A percentile compares a stretch with the other conserved stretches of the same genome.
These are phyloP conservation scores for Gloeostereum incarnatum DNA, from an alignment of 768 basidiomycete genomes.

Conservation along the genomic window DNA sequence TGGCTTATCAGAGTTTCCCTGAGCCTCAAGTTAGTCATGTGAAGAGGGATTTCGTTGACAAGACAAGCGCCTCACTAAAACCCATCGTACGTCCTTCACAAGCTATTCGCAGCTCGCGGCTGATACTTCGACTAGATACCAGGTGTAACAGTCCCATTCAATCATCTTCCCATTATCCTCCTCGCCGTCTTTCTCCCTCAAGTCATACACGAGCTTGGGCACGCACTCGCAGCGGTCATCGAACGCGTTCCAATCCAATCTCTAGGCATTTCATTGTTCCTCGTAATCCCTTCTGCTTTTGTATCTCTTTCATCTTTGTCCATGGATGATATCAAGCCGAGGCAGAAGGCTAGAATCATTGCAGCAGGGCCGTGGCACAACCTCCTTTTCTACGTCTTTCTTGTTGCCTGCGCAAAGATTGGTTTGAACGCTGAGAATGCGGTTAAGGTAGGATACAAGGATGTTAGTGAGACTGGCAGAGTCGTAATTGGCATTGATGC, in stretches of 20 bases:
- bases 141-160: conserved; percentile 71
- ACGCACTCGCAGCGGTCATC: conserved; percentile 72
- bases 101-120: neutral
- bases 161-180: conserved; percentile 59
- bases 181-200: conserved; percentile 54
- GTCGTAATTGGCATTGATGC: conserved; percentile 44
- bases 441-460: conserved; percentile 38
- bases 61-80: no score
- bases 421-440: conserved; percentile 6
- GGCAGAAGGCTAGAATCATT: conserved; percentile 48
- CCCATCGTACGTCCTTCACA: no score
- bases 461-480: conserved; percentile 41
- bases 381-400: conserved; percentile 43
- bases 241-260: conserved; percentile 55
- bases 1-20: no score
- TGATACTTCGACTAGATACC: conserved; percentile 47
- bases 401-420: conserved; percentile 26
- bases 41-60: no score
- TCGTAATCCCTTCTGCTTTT: conserved; percentile 67
- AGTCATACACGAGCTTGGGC: conserved; percentile 73
- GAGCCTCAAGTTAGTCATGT: no score
- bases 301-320: conserved; percentile 45
- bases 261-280: conserved; percentile 49
- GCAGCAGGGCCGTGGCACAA: conserved; percentile 79
- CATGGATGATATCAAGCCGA: conserved; percentile 27